Base-by-base conservation (phyloP, 1,284 basidiomycete species). In the Naganishia sp. region DNA sequence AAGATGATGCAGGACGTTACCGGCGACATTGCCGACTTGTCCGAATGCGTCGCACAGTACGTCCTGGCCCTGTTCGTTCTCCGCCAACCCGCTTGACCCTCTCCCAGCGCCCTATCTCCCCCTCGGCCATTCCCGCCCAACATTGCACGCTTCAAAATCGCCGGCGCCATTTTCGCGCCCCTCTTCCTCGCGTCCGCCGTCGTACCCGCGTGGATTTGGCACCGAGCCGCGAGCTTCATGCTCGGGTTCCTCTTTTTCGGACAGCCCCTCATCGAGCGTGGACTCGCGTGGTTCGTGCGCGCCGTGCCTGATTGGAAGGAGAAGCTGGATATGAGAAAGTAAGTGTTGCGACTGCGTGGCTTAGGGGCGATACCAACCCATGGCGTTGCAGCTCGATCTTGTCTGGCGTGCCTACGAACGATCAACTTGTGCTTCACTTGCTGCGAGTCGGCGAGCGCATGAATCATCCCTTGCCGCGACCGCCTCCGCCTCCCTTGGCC, bases 381-480 rank as follows among this genome's bases (percentile, higher is more conserved):
- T 25, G 50, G 13, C 45, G 31, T 4, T 50, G 31, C 55, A 83
- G 82, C 74, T 82, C 82, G 2, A 70, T 86, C 45, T 73, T 85
- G 18, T 81, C 78, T 25, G 80, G 83, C 11, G 84, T 85, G 0
- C 85, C 85, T 3, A 86, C 85, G 54, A 83, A 86, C 69, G 83
- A 84, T 5, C 85, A 86, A 69, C 79, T 86, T 46, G 83, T 83
- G 0, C 74, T 86, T 4, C 83, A 84, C 39, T 72, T 86, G 36
- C 74, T 85, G 3, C 80, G 84, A 16, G 80, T 84, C 33, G 82
- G 79, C 6, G 84, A 85, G 70, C 77, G 76, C 9, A 52, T 60
- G 43, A 55, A 71, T 31, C 64, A 71, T 21, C 79, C 79, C 10
- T 68, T 81, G 1, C 79, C 79, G 13, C 71, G 77, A 59, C 78